phyloP scores from a whole-genome alignment of 139 green algal genomes.

The Tetraselmis striata region DNA sequence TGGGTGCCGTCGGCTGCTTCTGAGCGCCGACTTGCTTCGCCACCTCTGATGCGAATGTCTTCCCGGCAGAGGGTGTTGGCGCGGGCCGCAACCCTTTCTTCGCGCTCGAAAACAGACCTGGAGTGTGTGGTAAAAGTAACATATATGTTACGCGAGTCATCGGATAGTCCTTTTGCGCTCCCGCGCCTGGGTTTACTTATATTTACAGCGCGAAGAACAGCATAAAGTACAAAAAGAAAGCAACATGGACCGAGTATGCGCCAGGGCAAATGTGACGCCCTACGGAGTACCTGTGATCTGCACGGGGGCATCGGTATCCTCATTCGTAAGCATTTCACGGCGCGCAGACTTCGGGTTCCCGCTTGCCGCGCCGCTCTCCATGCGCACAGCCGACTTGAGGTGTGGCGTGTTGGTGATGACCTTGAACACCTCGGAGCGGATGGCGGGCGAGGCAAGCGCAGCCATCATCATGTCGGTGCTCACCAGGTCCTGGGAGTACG shows the following conservation, averaged over 20 bases:
- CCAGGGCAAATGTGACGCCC: background rate
- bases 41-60: background rate
- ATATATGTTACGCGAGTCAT: background rate
- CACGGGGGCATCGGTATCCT: background rate
- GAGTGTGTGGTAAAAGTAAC: background rate
- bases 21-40: background rate
- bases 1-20: background rate
- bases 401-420: background rate
- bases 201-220: background rate
- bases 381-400: background rate
- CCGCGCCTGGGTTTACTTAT: no score
- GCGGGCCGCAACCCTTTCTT: background rate
- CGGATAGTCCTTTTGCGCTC: no score
- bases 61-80: background rate
- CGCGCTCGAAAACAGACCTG: background rate
- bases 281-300: background rate
- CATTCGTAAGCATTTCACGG: no score
- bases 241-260: background rate
- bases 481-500: background rate
- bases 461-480: background rate
- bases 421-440: background rate
- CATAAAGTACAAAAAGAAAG: background rate
- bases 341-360: background rate
- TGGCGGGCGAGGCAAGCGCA: background rate
- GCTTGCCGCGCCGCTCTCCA: background rate